These are phyloP conservation scores for Anisogramma anomala DNA, from an alignment of 2,329 filamentous ascomycete genomes.

Conservation along the genomic window DNA sequence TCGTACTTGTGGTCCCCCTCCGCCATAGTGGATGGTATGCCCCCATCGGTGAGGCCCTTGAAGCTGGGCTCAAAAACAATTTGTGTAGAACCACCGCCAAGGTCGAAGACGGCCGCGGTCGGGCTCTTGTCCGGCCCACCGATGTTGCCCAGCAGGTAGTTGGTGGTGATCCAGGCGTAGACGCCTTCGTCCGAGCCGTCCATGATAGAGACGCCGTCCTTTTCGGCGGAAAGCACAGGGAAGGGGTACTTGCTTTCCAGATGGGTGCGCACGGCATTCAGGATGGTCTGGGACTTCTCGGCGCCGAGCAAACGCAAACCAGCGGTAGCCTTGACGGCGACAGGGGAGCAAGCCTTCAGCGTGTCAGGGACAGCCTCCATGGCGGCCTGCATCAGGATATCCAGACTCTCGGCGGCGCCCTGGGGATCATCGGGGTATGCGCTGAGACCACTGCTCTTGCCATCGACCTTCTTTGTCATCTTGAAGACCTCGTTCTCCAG, in stretches of 20 bases:
- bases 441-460: constrained; percentile 56
- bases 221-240: constrained; percentile 75
- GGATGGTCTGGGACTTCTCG: constrained; percentile 70
- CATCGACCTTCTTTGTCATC: constrained; percentile 78
- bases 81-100: constrained; percentile 93
- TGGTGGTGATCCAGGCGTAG: constrained; percentile 97
- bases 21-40: constrained; percentile 73
- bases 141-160: constrained; percentile 97
- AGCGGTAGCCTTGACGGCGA: constrained; percentile 97
- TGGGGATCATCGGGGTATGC: constrained; percentile 78
- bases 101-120: constrained; percentile 89
- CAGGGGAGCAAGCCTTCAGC: constrained; percentile 80
- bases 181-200: constrained; percentile 94
- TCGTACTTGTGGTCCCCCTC: constrained; percentile 95
- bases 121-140: constrained; percentile 80
- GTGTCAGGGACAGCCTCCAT: constrained; percentile 75
- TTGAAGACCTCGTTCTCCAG: constrained; percentile 87
- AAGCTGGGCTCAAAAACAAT: constrained; percentile 98
- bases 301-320: constrained; percentile 77
- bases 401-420: constrained; percentile 79
- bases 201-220: constrained; percentile 91
- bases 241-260: constrained; percentile 89
- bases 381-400: constrained; percentile 76
- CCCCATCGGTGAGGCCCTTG: constrained; percentile 57
- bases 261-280: constrained; percentile 71